Percentiles rank a stretch among this genome's conserved stretches.
These are phyloP conservation scores for Lichenothelia convexa DNA, from an alignment of 495 filamentous ascomycete species.

Conservation along the genomic window DNA sequence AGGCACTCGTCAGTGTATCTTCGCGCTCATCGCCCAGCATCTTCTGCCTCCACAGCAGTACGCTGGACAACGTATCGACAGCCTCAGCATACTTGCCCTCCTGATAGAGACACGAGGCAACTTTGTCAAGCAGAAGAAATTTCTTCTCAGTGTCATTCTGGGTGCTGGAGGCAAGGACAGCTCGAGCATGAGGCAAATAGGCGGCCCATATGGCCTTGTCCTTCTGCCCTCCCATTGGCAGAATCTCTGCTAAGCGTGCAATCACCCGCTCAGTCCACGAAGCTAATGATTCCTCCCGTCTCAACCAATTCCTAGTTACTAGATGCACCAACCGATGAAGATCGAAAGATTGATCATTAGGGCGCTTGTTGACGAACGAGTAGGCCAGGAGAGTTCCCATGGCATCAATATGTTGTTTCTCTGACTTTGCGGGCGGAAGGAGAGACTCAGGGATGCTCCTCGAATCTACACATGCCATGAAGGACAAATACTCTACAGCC, in stretches of 20 bases:
- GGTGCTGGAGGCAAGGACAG: neutral
- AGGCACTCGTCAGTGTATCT: neutral
- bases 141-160: neutral
- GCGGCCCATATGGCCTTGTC: neutral
- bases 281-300: too few relatives aligned
- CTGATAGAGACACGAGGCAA: neutral
- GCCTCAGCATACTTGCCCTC: constrained; percentile 1
- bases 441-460: constrained; percentile 1
- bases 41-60: neutral
- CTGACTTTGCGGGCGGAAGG: neutral
- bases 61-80: neutral
- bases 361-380: constrained; percentile 20
- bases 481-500: neutral
- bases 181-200: neutral
- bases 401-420: neutral
- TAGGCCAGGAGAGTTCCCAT: constrained; percentile 23
- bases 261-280: constrained; percentile 10
- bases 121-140: neutral
- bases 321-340: constrained; percentile 30
- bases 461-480: constrained; percentile 1
- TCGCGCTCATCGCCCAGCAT: neutral
- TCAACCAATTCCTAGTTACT: constrained; percentile 26
- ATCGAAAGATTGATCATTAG: constrained; percentile 12
- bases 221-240: constrained; percentile 16
- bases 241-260: constrained; percentile 15